Evolutionary conservation across 176 grass and related monocot species (phyloP).

Genomic region (Neostapfia colusana): DNA sequence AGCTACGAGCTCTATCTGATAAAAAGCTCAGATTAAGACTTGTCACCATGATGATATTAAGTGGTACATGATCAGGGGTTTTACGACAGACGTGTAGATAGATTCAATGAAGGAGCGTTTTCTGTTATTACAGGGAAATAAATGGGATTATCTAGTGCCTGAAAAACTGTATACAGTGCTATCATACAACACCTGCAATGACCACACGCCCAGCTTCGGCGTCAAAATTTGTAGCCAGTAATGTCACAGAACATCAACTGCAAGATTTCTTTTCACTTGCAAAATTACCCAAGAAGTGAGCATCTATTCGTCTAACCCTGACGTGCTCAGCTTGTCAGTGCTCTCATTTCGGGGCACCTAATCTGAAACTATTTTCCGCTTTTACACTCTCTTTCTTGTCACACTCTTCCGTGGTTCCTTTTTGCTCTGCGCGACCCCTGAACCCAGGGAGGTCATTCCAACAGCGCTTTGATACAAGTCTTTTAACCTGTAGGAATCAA

Average conservation of each 20-base stretch:
- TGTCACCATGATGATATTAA: not conserved
- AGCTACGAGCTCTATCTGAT: no score
- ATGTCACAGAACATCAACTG: slow-evolving; percentile 16
- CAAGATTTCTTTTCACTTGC: slow-evolving; percentile 8
- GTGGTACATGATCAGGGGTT: not conserved
- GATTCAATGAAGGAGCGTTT: not conserved
- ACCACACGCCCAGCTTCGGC: slow-evolving; percentile 7
- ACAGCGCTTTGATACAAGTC: slow-evolving; percentile 77
- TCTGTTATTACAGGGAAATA: not conserved
- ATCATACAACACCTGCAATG: slow-evolving; percentile 32
- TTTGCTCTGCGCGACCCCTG: slow-evolving; percentile 42
- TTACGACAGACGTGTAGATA: not conserved
- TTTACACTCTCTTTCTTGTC: slow-evolving; percentile 73
- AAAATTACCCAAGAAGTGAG: slow-evolving; percentile 27
- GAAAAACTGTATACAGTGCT: slow-evolving; percentile 29
- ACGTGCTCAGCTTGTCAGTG: slow-evolving; percentile 23
- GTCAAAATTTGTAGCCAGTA: slow-evolving; percentile 25
- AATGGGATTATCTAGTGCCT: not conserved
- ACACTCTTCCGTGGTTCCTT: slow-evolving; percentile 74
- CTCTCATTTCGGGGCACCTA: slow-evolving; percentile 31
- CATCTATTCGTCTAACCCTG: slow-evolving; percentile 27
- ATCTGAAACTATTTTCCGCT: slow-evolving; percentile 28
- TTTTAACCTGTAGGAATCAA: slow-evolving; percentile 64
- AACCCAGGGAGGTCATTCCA: slow-evolving; percentile 57
- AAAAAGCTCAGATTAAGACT: not conserved